These are phyloP conservation scores for Mycena alexandri DNA, from an alignment of 768 basidiomycete species.

Conservation along the genomic window DNA sequence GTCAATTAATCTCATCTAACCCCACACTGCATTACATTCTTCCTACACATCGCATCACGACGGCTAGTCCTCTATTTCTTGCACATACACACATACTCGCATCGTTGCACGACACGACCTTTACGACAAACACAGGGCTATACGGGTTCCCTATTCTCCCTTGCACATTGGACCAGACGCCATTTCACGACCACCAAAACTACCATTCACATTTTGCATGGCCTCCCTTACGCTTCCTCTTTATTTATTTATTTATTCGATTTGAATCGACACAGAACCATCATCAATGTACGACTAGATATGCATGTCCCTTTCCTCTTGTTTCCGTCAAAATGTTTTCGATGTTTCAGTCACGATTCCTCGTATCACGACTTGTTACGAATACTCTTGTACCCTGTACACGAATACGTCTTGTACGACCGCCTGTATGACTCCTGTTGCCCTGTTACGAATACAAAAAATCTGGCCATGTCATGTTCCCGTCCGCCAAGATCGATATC, in stretches of 20 bases:
- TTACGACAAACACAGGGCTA: slow-evolving; percentile 41
- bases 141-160: slow-evolving; percentile 39
- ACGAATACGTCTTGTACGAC: slow-evolving; percentile 34
- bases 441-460: slow-evolving; percentile 38
- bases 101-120: slow-evolving; percentile 55
- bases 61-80: slow-evolving; percentile 43
- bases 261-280: slow-evolving; percentile 33
- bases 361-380: slow-evolving; percentile 45
- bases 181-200: slow-evolving; percentile 21
- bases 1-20: slow-evolving; percentile 30
- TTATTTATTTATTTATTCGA: slow-evolving; percentile 44
- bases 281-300: slow-evolving; percentile 78
- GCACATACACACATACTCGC: slow-evolving; percentile 47
- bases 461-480: slow-evolving; percentile 27
- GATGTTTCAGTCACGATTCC: slow-evolving; percentile 46
- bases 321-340: slow-evolving; percentile 50
- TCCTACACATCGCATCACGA: slow-evolving; percentile 41
- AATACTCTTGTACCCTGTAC: slow-evolving; percentile 37
- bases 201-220: slow-evolving; percentile 33
- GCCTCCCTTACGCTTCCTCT: slow-evolving; percentile 13
- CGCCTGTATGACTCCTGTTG: slow-evolving; percentile 36
- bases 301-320: slow-evolving; percentile 60
- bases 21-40: slow-evolving; percentile 35
- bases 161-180: slow-evolving; percentile 40
- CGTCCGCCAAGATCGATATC: slow-evolving; percentile 19